Base-by-base conservation (phyloP, 345 rosid species). In the Diplotaxis tenuifolia region DNA sequence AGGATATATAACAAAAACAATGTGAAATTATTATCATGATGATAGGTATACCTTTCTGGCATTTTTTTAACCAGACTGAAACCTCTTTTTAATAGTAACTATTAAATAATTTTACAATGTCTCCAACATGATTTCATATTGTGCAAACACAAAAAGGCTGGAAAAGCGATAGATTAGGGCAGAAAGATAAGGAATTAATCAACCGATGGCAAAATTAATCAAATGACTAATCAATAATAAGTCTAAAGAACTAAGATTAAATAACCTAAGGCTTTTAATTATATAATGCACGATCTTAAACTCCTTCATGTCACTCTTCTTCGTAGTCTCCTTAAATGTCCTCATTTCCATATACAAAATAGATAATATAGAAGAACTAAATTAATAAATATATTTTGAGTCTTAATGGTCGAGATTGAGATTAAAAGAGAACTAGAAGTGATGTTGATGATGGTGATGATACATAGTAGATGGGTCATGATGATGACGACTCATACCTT, bases 401-500 rank as follows among this genome's bases (percentile, higher is more conserved):
- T 52, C 38, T 52, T 59, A 66, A 66, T 71, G 73, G 68, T 67
- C 64, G 56, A 65, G 50, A 71, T 50, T 52, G 75, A 76, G 71
- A 75, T 69, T 54, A 40, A 32, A 60, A 66, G 31, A 73, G 59
- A 72, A 67, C 84, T 90, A 90, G 81, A 72, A 87, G 23, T 90
- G 87, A 62, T 85, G 90, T 42, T 86, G 83, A 78, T 89, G 96
- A 78, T 88, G 96, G 78, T 84, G 87, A 80, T 77, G 73, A 67
- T 78, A 72, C 80, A 78, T 72, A 18, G 65, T 85, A 90, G 93
- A 66, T 19, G 88, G 82, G 65, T 86, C 91, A 72, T 78, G 75
- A 40, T 65, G 80, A 68, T 89, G 93, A 67, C 91, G 87, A 71
- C 76, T 85, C 81, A 88, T 73, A 40, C 83, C 82, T 76, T 85